Conservation (phyloP, 2,329 filamentous ascomycete species). For the Pseudocercospora fijiensis region DNA sequence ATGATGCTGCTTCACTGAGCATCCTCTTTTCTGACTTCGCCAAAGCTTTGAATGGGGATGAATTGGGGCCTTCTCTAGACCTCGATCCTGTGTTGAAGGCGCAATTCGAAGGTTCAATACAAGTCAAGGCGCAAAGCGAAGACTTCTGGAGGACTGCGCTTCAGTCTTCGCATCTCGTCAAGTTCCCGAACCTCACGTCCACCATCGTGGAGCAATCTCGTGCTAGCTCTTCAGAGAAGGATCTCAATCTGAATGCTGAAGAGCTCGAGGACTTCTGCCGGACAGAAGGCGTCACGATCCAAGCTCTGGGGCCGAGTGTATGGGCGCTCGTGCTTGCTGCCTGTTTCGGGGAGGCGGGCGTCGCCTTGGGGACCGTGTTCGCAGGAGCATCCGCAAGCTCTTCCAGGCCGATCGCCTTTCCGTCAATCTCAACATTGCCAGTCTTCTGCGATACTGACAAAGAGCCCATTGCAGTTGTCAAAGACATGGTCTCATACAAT, state of each 20-base stretch:
- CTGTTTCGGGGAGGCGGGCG: constrained; percentile 71
- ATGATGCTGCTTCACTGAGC: constrained; percentile 75
- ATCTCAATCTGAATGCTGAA: constrained; percentile 44
- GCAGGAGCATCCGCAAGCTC: constrained; percentile 67
- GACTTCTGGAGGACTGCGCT: constrained; percentile 63
- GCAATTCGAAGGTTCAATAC: constrained; percentile 33
- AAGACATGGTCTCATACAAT: constrained; percentile 65
- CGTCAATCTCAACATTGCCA: constrained; percentile 80
- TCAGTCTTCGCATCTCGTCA: constrained; percentile 50
- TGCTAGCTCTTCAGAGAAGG: constrained; percentile 40
- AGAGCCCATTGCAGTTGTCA: constrained; percentile 59
- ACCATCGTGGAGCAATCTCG: constrained; percentile 44
- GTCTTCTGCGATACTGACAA: constrained; percentile 59
- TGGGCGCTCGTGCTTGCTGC: constrained; percentile 74
- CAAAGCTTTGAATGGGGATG: constrained; percentile 37
- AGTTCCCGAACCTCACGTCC: constrained; percentile 76
- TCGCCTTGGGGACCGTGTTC: constrained; percentile 77
- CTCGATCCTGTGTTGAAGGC: constrained; percentile 47
- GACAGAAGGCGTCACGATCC: constrained; percentile 65
- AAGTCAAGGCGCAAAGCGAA: constrained; percentile 10
- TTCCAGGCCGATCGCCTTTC: constrained; percentile 64
- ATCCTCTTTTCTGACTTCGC: constrained; percentile 62
- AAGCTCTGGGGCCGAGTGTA: constrained; percentile 71
- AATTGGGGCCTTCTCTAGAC: constrained; percentile 30
- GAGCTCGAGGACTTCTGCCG: constrained; percentile 59